phyloP scores from a whole-genome alignment of 495 filamentous ascomycete species.

The Cladorrhinum samala region DNA sequence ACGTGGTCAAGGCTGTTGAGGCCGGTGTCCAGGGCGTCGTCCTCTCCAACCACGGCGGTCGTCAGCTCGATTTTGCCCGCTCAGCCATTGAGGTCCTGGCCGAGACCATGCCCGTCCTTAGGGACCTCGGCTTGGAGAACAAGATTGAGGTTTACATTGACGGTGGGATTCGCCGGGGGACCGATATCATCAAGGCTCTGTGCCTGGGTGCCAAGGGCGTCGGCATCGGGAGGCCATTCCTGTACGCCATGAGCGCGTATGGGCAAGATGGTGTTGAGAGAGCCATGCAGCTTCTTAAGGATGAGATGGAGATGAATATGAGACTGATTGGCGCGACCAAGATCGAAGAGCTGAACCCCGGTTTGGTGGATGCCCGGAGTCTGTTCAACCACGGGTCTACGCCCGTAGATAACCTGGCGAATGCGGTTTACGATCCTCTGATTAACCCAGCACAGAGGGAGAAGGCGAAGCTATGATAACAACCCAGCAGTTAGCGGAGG shows the following conservation, averaged over 20 bases:
- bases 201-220: slow-evolving; percentile 91
- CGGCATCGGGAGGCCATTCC: slow-evolving; percentile 89
- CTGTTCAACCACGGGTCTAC: slow-evolving; percentile 62
- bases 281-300: slow-evolving; percentile 91
- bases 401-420: slow-evolving; percentile 59
- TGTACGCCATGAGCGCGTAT: slow-evolving; percentile 95
- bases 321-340: slow-evolving; percentile 73
- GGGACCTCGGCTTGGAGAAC: slow-evolving; percentile 72
- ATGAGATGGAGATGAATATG: slow-evolving; percentile 99
- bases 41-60: slow-evolving; percentile 92
- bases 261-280: slow-evolving; percentile 80
- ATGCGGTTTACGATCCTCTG: slow-evolving; percentile 39
- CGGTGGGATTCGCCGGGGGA: slow-evolving; percentile 82
- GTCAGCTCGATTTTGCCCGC: slow-evolving; percentile 90
- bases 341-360: slow-evolving; percentile 71
- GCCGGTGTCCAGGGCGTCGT: slow-evolving; percentile 85
- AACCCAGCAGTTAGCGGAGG: too few relatives aligned
- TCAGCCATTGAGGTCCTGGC: slow-evolving; percentile 91
- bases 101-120: slow-evolving; percentile 92
- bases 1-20: slow-evolving; percentile 82
- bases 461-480: slow-evolving; percentile 27
- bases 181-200: slow-evolving; percentile 93
- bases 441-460: slow-evolving; percentile 37
- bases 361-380: slow-evolving; percentile 69
- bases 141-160: slow-evolving; percentile 88